Percentiles rank a stretch among this genome's conserved stretches.
Conservation (phyloP, 1,284 basidiomycete species). For the Leccinum ponderosum region DNA sequence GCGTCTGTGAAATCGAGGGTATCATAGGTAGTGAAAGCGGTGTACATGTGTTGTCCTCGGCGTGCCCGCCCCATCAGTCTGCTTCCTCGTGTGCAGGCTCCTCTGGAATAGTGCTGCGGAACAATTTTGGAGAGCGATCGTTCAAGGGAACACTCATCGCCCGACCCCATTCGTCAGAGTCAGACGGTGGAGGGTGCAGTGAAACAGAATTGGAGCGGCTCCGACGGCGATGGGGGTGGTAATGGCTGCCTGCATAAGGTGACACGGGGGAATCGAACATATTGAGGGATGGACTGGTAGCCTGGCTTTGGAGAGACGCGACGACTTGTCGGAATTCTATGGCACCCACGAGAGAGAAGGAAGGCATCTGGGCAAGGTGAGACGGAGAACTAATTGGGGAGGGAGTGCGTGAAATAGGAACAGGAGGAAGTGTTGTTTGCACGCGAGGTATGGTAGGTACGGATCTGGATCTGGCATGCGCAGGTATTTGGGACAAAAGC, state of each 20-base stretch:
- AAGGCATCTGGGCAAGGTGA: constrained; percentile 58
- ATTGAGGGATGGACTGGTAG: constrained; percentile 54
- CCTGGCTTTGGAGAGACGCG: constrained; percentile 70
- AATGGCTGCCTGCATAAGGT: constrained; percentile 74
- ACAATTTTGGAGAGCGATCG: constrained; percentile 40
- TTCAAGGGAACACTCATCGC: constrained; percentile 49
- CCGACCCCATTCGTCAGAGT: constrained; percentile 50
- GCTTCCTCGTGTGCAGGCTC: constrained; percentile 13
- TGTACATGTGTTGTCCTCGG: constrained; percentile 19
- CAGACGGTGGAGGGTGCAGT: constrained; percentile 29
- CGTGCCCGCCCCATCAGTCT: not conserved
- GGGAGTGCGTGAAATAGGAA: constrained; percentile 39
- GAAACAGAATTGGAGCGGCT: constrained; percentile 37
- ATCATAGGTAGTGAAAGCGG: constrained; percentile 36
- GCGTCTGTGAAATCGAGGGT: constrained; percentile 57
- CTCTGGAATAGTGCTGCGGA: constrained; percentile 34
- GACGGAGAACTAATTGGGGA: constrained; percentile 38
- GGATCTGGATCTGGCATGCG: constrained; percentile 39
- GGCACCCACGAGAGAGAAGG: constrained; percentile 89
- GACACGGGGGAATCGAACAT: constrained; percentile 70
- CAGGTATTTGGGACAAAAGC: constrained; percentile 27
- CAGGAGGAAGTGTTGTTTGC: constrained; percentile 40
- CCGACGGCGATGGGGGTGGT: constrained; percentile 37
- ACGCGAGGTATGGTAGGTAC: constrained; percentile 41
- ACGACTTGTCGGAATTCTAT: constrained; percentile 93